Percentiles rank a stretch among this genome's conserved stretches.
Evolutionary conservation across 345 rosid species (phyloP).

Genomic region (Camelina hispida): DNA sequence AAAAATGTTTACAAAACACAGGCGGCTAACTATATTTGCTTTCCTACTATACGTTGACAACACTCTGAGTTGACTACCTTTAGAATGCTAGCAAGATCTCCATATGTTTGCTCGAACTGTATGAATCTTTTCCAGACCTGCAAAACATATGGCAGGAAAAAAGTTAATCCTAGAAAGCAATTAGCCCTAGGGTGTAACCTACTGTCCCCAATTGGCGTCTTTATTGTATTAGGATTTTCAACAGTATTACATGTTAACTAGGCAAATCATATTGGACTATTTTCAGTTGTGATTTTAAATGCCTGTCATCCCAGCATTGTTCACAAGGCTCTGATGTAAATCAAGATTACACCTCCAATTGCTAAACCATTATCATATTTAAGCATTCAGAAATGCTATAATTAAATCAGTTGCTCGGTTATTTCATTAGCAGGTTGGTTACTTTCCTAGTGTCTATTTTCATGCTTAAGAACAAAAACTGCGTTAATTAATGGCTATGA

Average conservation of each 20-base stretch:
- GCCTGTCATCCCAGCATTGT: background rate
- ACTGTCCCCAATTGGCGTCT: background rate
- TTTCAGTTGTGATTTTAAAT: background rate
- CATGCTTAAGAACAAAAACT: conserved; percentile 18
- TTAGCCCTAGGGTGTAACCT: conserved; percentile 15
- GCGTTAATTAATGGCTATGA: background rate
- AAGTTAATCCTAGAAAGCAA: conserved; percentile 10
- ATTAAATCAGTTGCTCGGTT: conserved; percentile 17
- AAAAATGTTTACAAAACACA: background rate
- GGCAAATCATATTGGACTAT: background rate
- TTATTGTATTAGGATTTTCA: conserved; percentile 8
- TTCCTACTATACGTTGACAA: conserved; percentile 7
- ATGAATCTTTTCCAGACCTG: conserved; percentile 90
- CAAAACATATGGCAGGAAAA: conserved; percentile 35
- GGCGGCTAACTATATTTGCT: background rate
- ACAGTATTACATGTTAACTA: conserved; percentile 21
- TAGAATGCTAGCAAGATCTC: conserved; percentile 88
- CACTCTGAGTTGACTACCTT: conserved; percentile 61
- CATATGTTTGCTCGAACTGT: conserved; percentile 91
- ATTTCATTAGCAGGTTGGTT: conserved; percentile 2
- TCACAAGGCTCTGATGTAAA: background rate
- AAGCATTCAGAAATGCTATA: conserved; percentile 19
- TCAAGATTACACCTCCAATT: background rate
- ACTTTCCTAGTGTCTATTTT: conserved; percentile 14
- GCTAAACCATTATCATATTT: conserved; percentile 7